Evolutionary conservation across 176 grass and related monocot genomes (phyloP).

Genomic region (Carex scoparia): DNA sequence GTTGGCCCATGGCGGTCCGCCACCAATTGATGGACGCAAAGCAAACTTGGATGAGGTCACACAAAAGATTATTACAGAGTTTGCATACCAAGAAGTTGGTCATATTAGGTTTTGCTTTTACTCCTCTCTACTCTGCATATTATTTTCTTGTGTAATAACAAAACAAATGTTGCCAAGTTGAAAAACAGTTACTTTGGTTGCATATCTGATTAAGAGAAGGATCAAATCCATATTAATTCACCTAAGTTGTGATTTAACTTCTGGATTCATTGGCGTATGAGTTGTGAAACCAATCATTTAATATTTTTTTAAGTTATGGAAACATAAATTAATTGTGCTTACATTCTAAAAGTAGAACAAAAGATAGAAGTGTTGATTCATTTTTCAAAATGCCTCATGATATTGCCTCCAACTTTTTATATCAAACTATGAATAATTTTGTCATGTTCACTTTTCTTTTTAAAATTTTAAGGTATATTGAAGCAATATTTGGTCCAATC

Average conservation of each 20-base stretch:
- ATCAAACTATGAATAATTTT: background rate
- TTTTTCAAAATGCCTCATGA: background rate
- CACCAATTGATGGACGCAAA: conserved; percentile 55
- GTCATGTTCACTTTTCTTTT: background rate
- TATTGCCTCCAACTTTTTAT: background rate
- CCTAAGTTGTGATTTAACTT: background rate
- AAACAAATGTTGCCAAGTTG: background rate
- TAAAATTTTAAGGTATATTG: conserved; percentile 42
- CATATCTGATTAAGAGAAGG: background rate
- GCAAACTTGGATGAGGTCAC: conserved; percentile 54
- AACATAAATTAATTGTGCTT: background rate
- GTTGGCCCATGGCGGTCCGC: conserved; percentile 48
- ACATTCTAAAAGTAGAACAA: background rate
- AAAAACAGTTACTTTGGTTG: background rate
- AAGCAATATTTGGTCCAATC: conserved; percentile 47
- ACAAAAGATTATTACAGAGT: conserved; percentile 43
- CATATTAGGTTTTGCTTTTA: conserved; percentile 50
- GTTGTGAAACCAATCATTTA: background rate
- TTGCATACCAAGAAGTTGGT: conserved; percentile 63
- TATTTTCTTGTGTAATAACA: background rate
- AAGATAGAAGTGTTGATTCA: background rate
- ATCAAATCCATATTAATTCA: background rate
- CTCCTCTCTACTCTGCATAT: background rate
- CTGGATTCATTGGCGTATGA: background rate
- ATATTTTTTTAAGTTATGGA: background rate